A percentile compares a stretch with the other conserved stretches of the same genome.
Evolutionary conservation across 768 basidiomycete species (phyloP).

Genomic region (Suillus alpinus): DNA sequence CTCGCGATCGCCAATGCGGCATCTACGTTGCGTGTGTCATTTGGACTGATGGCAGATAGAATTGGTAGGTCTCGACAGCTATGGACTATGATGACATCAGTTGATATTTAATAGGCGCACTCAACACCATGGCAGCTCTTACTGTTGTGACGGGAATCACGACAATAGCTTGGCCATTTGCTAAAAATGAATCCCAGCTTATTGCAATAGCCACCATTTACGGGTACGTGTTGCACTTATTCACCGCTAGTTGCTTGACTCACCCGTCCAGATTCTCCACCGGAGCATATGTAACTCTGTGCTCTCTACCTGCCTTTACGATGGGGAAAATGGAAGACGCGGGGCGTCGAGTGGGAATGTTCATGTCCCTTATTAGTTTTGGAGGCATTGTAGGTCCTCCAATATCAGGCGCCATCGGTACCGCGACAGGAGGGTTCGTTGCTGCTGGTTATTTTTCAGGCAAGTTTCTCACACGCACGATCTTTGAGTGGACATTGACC

Average conservation of each 20-base stretch:
- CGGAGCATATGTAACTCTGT: slow-evolving; percentile 58
- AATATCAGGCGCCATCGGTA: slow-evolving; percentile 67
- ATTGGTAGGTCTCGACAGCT: slow-evolving; percentile 38
- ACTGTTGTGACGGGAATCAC: slow-evolving; percentile 52
- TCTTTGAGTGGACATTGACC: background rate
- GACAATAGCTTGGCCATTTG: slow-evolving; percentile 73
- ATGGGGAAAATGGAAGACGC: slow-evolving; percentile 61
- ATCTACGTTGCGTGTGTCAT: slow-evolving; percentile 53
- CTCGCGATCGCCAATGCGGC: slow-evolving; percentile 66
- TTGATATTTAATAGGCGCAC: slow-evolving; percentile 43
- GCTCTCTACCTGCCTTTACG: slow-evolving; percentile 55
- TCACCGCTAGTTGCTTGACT: background rate
- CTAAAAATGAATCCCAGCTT: slow-evolving; percentile 38
- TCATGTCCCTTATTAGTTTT: slow-evolving; percentile 56
- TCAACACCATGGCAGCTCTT: slow-evolving; percentile 69
- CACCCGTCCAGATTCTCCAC: slow-evolving; percentile 47
- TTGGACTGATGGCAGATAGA: slow-evolving; percentile 53
- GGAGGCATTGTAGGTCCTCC: slow-evolving; percentile 70
- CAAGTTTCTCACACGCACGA: slow-evolving; percentile 7
- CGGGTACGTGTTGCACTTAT: slow-evolving; percentile 44
- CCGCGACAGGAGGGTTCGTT: slow-evolving; percentile 44
- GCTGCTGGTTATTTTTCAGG: slow-evolving; percentile 41
- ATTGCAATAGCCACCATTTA: slow-evolving; percentile 60
- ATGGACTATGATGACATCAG: background rate
- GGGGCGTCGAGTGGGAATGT: slow-evolving; percentile 65